phyloP scores from a whole-genome alignment of 106 monocot species.

The Chionographis japonica region DNA sequence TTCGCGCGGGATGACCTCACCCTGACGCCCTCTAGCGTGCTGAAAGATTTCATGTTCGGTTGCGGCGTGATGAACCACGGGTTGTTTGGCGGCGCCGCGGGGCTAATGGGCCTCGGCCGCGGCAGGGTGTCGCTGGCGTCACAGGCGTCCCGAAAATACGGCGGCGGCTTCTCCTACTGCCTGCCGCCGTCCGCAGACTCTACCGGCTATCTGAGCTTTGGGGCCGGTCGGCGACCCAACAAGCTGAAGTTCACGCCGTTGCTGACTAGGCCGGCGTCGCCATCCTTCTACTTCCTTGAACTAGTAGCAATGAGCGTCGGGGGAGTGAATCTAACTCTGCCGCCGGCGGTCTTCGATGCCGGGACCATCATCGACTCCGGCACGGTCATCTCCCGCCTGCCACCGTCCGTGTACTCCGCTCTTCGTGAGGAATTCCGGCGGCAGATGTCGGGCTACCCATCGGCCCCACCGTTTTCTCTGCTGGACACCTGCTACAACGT shows the following conservation, averaged over 20 bases:
- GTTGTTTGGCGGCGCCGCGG: slow-evolving; percentile 42
- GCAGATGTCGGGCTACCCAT: slow-evolving; percentile 29
- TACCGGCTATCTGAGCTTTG: slow-evolving; percentile 44
- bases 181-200: slow-evolving; percentile 30
- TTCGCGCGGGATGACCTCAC: slow-evolving; percentile 29
- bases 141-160: slow-evolving; percentile 24
- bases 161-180: slow-evolving; percentile 57
- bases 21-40: not conserved
- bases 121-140: slow-evolving; percentile 32
- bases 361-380: slow-evolving; percentile 65
- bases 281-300: slow-evolving; percentile 29
- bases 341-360: slow-evolving; percentile 8
- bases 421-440: slow-evolving; percentile 28
- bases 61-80: slow-evolving; percentile 56
- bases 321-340: slow-evolving; percentile 8
- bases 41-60: slow-evolving; percentile 21
- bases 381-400: slow-evolving; percentile 49
- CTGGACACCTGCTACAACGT: slow-evolving; percentile 77
- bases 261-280: slow-evolving; percentile 9
- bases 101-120: slow-evolving; percentile 48
- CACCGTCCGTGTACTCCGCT: slow-evolving; percentile 30
- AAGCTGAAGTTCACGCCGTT: slow-evolving; percentile 32
- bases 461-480: slow-evolving; percentile 41
- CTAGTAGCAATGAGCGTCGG: slow-evolving; percentile 28
- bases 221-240: not conserved